Percentiles rank a stretch among this genome's conserved stretches.
These are phyloP conservation scores for Forsythia viridissima DNA, from an alignment of 257 asterid species.

Conservation along the genomic window DNA sequence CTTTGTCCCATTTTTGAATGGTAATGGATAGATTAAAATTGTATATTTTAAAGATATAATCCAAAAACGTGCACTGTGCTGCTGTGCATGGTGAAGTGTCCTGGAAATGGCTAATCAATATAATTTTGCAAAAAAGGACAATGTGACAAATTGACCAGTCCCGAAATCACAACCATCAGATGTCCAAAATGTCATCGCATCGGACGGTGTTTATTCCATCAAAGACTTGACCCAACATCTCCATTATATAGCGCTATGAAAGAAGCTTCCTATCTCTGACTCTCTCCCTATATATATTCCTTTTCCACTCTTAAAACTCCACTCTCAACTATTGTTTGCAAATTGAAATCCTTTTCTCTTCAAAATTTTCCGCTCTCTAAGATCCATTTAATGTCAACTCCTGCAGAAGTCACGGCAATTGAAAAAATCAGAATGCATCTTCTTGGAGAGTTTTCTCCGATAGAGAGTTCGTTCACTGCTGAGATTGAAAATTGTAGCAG, in stretches of 20 bases:
- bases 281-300: neutral
- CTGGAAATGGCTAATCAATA: too few relatives aligned
- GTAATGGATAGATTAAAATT: too few relatives aligned
- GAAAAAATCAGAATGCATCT: slow-evolving; percentile 43
- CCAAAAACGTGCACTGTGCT: too few relatives aligned
- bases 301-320: neutral
- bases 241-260: slow-evolving; percentile 15
- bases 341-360: neutral
- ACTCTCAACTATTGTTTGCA: neutral
- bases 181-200: neutral
- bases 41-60: too few relatives aligned
- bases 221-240: slow-evolving; percentile 24
- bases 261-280: neutral
- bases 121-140: too few relatives aligned
- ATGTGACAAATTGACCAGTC: too few relatives aligned
- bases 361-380: neutral
- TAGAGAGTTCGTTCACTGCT: neutral
- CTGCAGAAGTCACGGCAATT: slow-evolving; percentile 30
- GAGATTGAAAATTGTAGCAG: neutral
- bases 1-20: too few relatives aligned
- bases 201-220: neutral
- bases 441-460: slow-evolving; percentile 33
- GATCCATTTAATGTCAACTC: slow-evolving; percentile 17
- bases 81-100: too few relatives aligned
- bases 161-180: slow-evolving; percentile 12